A percentile compares a stretch with the other conserved stretches of the same genome.
These are phyloP conservation scores for Podospora australis DNA, from an alignment of 495 filamentous ascomycete species.

Conservation along the genomic window DNA sequence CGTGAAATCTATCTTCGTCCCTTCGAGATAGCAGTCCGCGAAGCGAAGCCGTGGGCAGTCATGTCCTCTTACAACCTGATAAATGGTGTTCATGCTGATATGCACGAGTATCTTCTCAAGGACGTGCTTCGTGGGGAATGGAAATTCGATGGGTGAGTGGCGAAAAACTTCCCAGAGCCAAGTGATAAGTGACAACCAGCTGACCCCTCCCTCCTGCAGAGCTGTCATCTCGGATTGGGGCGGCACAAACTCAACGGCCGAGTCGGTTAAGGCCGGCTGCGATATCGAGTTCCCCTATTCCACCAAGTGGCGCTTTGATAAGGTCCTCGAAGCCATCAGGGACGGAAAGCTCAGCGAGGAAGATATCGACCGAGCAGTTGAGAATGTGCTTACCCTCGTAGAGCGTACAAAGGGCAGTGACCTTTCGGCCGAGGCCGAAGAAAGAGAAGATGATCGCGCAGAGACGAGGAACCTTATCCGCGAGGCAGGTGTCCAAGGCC, in stretches of 20 bases:
- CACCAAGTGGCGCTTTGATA: conserved; percentile 62
- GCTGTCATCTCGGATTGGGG: conserved; percentile 71
- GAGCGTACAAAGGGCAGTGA: conserved; percentile 57
- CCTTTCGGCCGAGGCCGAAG: conserved; percentile 52
- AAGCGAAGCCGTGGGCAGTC: conserved; percentile 68
- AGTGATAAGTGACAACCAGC: conserved; percentile 13
- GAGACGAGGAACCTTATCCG: conserved; percentile 64
- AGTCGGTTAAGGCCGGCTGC: conserved; percentile 65
- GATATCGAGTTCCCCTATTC: conserved; percentile 78
- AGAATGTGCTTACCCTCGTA: conserved; percentile 62
- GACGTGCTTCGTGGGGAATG: conserved; percentile 73
- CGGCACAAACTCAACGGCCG: conserved; percentile 61
- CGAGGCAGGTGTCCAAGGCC: conserved; percentile 61
- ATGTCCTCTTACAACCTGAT: conserved; percentile 87
- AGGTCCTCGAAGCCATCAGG: conserved; percentile 55
- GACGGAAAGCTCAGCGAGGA: conserved; percentile 50
- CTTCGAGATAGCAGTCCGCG: conserved; percentile 76
- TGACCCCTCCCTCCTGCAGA: conserved; percentile 31
- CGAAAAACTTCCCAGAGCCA: background rate
- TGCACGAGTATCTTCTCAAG: conserved; percentile 62
- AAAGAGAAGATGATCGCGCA: conserved; percentile 57
- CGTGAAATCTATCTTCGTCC: conserved; percentile 78
- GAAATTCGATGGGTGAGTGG: conserved; percentile 59
- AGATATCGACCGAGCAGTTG: conserved; percentile 46
- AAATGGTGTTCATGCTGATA: conserved; percentile 71